Conservation (phyloP, 352 stramenopile genomes). For the Globisporangium cylindrosporum region DNA sequence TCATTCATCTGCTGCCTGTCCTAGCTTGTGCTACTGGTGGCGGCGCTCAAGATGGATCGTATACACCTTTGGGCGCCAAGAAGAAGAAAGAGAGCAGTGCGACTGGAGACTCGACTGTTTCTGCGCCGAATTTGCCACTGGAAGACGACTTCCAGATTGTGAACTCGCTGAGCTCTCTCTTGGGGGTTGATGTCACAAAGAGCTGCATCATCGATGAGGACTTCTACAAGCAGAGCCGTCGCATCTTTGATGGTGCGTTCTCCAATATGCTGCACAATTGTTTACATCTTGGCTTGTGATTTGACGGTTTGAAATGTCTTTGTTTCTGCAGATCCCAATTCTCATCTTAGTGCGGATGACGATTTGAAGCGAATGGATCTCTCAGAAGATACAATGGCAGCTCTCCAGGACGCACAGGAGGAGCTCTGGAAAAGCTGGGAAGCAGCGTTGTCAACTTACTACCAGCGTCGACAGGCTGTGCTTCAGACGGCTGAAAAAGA, state of each 20-base stretch:
- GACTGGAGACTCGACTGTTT: background rate
- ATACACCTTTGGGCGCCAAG: background rate
- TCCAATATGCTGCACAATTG: background rate
- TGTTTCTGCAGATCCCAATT: background rate
- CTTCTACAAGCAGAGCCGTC: slow-evolving; percentile 25
- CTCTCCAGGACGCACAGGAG: slow-evolving; percentile 13
- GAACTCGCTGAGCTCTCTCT: slow-evolving; percentile 16
- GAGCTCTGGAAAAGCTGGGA: slow-evolving; percentile 29
- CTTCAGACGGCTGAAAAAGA: background rate
- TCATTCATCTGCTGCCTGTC: slow-evolving; percentile 26
- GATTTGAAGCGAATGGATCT: background rate
- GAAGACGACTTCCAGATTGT: background rate
- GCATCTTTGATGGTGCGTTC: background rate
- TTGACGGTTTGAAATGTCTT: background rate
- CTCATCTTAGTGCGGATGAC: background rate
- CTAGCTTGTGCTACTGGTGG: background rate
- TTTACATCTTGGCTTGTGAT: background rate
- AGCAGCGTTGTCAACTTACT: slow-evolving; percentile 9
- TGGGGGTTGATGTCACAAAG: slow-evolving; percentile 38
- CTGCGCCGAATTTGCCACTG: background rate
- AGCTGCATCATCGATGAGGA: slow-evolving; percentile 39
- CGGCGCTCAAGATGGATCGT: background rate
- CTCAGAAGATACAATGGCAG: background rate
- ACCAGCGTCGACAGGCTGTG: background rate
- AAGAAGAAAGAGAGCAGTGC: background rate